phyloP scores from a whole-genome alignment of 768 basidiomycete genomes.

The Boletus eberwhitei region DNA sequence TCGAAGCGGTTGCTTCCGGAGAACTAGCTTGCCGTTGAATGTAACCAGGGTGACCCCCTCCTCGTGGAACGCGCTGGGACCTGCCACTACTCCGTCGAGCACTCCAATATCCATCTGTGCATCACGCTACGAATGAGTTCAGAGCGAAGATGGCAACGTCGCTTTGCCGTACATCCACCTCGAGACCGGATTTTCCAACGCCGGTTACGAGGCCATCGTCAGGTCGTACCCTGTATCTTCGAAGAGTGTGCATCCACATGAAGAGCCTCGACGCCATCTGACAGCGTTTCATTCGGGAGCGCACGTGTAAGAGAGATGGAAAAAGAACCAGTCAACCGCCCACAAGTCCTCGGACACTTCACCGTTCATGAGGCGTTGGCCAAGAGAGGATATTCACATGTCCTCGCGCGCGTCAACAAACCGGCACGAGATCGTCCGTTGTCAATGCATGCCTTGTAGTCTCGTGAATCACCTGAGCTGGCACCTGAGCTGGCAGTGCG shows the following conservation, averaged over 20 bases:
- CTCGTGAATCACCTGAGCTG: conserved; percentile 6
- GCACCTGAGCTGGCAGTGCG: not conserved
- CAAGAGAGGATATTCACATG: not conserved
- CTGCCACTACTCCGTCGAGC: not conserved
- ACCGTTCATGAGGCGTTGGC: not conserved
- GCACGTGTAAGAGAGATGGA: not conserved
- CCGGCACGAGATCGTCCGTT: conserved; percentile 8
- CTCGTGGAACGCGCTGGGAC: not conserved
- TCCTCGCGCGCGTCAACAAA: not conserved
- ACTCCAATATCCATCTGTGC: not conserved
- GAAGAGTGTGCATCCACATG: not conserved
- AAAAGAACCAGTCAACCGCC: not conserved
- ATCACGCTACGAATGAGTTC: not conserved
- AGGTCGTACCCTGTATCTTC: conserved; percentile 9
- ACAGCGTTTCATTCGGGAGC: conserved; percentile 23
- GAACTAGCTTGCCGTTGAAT: conserved; percentile 11
- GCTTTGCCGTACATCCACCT: not conserved
- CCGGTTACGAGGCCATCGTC: not conserved
- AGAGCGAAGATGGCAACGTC: not conserved
- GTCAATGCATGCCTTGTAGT: not conserved
- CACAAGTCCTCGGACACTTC: conserved; percentile 19
- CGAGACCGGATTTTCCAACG: not conserved
- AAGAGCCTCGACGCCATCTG: not conserved
- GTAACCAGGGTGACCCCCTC: conserved; percentile 13
- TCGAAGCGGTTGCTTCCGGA: not conserved